These are phyloP conservation scores for Pichia sp. DNA, from an alignment of 1,139 yeast genomes.

Conservation along the genomic window DNA sequence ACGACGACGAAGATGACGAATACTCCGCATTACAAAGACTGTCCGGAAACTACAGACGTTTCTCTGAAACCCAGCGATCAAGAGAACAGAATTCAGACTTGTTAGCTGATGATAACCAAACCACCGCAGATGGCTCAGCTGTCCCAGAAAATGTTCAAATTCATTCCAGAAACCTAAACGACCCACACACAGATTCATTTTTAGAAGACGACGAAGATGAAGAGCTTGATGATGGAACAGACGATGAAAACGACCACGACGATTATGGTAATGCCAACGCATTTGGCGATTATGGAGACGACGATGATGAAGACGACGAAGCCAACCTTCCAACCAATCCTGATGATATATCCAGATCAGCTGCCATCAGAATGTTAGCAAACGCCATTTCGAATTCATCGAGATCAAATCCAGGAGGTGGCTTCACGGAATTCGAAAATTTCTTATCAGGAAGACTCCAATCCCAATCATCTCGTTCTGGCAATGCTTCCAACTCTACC, in stretches of 20 bases:
- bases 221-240: constrained; percentile 7
- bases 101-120: constrained; percentile 22
- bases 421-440: constrained; percentile 4
- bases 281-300: background rate
- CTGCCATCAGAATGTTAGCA: constrained; percentile 17
- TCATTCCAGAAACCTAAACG: too few relatives aligned
- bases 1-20: constrained; percentile 31
- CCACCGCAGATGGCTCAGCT: background rate
- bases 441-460: constrained; percentile 1
- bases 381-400: constrained; percentile 10
- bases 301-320: background rate
- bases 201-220: constrained; percentile 5
- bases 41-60: constrained; percentile 31
- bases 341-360: background rate
- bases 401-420: background rate
- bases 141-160: too few relatives aligned
- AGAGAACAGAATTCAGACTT: too few relatives aligned
- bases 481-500: too few relatives aligned
- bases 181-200: background rate
- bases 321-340: background rate
- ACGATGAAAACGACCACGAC: constrained; percentile 16
- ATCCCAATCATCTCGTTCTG: background rate
- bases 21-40: constrained; percentile 26
- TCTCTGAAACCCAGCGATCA: constrained; percentile 26
- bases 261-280: constrained; percentile 7